phyloP scores from a whole-genome alignment of 805 yeast genomes.

The Candida vartiovaarae region DNA sequence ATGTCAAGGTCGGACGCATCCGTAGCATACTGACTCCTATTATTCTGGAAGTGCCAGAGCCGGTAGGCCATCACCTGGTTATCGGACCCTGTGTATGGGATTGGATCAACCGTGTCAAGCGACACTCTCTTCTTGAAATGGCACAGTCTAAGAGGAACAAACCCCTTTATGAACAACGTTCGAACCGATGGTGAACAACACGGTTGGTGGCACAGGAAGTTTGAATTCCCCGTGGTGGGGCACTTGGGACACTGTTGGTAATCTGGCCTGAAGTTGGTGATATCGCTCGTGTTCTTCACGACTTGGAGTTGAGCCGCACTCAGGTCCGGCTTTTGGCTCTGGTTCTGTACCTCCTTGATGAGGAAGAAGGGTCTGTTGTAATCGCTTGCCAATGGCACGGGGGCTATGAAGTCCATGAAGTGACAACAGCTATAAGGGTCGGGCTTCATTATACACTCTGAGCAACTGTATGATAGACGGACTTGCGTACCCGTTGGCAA shows the following conservation, averaged over 20 bases:
- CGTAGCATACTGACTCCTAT: background rate
- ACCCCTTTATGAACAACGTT: background rate
- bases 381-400: background rate
- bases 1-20: background rate
- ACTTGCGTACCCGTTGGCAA: too few relatives aligned
- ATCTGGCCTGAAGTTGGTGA: background rate
- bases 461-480: too few relatives aligned
- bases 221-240: background rate
- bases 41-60: background rate
- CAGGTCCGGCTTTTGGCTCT: background rate
- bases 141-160: background rate
- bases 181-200: background rate
- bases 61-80: background rate
- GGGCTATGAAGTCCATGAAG: too few relatives aligned
- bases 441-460: too few relatives aligned
- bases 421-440: too few relatives aligned
- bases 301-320: background rate
- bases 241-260: background rate
- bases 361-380: background rate
- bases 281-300: background rate
- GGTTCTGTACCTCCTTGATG: background rate
- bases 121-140: background rate
- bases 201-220: background rate
- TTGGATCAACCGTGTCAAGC: background rate
- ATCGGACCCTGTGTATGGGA: background rate